Conservation (phyloP, 495 filamentous ascomycete genomes). For the Daldinia decipiens region DNA sequence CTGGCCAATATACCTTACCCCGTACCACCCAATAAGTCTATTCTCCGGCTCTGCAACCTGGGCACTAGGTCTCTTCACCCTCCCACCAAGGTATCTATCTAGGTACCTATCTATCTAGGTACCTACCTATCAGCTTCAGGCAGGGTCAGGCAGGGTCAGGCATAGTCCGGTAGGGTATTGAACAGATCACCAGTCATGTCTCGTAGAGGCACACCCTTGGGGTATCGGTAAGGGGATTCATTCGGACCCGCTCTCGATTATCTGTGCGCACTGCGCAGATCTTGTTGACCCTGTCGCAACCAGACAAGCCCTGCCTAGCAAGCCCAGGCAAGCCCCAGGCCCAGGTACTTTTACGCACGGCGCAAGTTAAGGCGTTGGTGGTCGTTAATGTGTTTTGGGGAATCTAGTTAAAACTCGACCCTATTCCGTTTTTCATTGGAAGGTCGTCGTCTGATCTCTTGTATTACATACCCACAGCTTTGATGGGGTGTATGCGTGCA, state of each 20-base stretch:
- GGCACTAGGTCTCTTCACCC: constrained; percentile 24
- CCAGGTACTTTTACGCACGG: constrained; percentile 43
- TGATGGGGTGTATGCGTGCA: constrained; percentile 33
- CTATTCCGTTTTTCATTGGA: constrained; percentile 39
- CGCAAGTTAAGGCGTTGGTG: constrained; percentile 44
- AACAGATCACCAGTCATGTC: constrained; percentile 29
- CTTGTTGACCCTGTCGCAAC: constrained; percentile 45
- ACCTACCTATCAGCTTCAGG: constrained; percentile 21
- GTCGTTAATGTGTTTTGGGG: constrained; percentile 44
- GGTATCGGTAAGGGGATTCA: constrained; percentile 34
- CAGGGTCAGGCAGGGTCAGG: constrained; percentile 9
- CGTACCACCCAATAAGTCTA: constrained; percentile 40
- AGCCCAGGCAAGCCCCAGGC: constrained; percentile 26
- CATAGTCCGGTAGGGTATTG: constrained; percentile 13
- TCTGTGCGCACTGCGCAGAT: constrained; percentile 44
- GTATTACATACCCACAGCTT: constrained; percentile 41
- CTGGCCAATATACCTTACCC: constrained; percentile 38
- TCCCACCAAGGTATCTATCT: constrained; percentile 30
- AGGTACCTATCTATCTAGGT: constrained; percentile 6
- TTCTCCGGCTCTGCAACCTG: constrained; percentile 31
- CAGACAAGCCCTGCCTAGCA: constrained; percentile 44
- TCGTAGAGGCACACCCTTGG: constrained; percentile 39
- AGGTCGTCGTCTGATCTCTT: constrained; percentile 40
- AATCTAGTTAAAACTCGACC: constrained; percentile 36
- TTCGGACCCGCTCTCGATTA: constrained; percentile 46